Conservation (phyloP, 768 basidiomycete species). For the Gelatoporia subvermispora region DNA sequence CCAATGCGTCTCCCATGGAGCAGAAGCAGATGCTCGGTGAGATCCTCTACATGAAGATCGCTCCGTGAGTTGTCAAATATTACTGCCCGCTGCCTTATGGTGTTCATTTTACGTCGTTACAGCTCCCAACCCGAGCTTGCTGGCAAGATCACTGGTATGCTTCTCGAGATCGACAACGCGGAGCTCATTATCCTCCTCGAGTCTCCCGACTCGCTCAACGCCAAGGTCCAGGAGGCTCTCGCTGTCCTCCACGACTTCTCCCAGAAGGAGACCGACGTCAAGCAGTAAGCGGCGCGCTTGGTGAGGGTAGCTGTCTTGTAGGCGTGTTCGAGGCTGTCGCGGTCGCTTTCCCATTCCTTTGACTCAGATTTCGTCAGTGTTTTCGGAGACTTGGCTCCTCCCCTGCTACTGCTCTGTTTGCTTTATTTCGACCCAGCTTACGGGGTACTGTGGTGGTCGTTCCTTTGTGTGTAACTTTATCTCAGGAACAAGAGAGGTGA, state of each 20-base stretch:
- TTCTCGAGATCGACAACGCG: conserved; percentile 97
- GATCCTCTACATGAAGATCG: conserved; percentile 90
- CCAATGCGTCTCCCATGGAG: conserved; percentile 62
- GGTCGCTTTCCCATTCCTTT: conserved; percentile 10
- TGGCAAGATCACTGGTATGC: conserved; percentile 98
- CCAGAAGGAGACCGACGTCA: conserved; percentile 31
- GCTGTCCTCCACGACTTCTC: conserved; percentile 83
- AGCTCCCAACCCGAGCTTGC: conserved; percentile 89
- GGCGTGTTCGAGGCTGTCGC: conserved; percentile 4
- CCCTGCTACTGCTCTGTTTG: conserved; percentile 21
- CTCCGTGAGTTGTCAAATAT: conserved; percentile 47
- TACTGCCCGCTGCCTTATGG: conserved; percentile 4
- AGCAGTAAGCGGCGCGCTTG: conserved; percentile 9
- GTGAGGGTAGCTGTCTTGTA: not conserved
- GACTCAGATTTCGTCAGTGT: conserved; percentile 17
- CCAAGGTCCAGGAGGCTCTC: conserved; percentile 91
- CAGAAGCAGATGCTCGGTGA: conserved; percentile 99
- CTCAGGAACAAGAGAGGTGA: conserved; percentile 26
- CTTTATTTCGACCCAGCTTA: conserved; percentile 10
- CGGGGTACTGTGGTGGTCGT: conserved; percentile 25
- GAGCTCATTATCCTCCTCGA: conserved; percentile 91
- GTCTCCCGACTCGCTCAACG: conserved; percentile 70
- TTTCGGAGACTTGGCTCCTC: conserved; percentile 8
- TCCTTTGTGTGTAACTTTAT: conserved; percentile 26
- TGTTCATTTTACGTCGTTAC: conserved; percentile 9